Conservation (phyloP, 371 early-diverging fungal genomes). For the Mortierella sp. region DNA sequence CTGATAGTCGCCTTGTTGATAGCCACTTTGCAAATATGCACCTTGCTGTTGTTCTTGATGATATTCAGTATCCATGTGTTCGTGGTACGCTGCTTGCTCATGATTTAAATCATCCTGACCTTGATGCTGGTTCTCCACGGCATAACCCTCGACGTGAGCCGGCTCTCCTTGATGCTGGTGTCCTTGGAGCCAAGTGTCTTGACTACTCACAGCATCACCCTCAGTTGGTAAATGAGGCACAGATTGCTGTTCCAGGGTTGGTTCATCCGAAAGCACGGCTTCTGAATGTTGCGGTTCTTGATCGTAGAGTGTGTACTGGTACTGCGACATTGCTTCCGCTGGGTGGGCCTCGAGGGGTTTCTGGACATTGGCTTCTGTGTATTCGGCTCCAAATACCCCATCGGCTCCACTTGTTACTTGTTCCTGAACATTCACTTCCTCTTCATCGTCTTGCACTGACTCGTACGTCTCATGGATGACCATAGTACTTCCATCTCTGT, state of each 20-base stretch:
- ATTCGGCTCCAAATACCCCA: constrained; percentile 10
- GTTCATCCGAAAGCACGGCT: constrained; percentile 17
- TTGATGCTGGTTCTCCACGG: not conserved
- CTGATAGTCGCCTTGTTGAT: constrained; percentile 23
- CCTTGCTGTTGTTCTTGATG: constrained; percentile 19
- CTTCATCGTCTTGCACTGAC: constrained; percentile 5
- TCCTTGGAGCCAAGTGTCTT: not conserved
- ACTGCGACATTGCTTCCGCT: not conserved
- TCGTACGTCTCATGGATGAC: constrained; percentile 2
- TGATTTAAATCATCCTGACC: not conserved
- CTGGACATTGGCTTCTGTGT: constrained; percentile 4
- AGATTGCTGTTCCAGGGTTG: constrained; percentile 19
- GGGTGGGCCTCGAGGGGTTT: not conserved
- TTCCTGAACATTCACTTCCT: constrained; percentile 2
- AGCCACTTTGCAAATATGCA: constrained; percentile 9
- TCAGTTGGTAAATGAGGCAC: not conserved
- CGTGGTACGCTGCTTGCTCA: not conserved
- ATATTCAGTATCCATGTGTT: constrained; percentile 12
- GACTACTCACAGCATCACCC: not conserved
- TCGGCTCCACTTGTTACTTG: not conserved
- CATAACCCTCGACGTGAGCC: not conserved
- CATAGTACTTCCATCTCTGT: not conserved
- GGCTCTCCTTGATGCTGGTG: not conserved
- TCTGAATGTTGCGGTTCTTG: not conserved
- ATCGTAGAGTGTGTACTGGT: not conserved